Conservation (phyloP, 1,139 yeast genomes). For the Geotrichum australiense region DNA sequence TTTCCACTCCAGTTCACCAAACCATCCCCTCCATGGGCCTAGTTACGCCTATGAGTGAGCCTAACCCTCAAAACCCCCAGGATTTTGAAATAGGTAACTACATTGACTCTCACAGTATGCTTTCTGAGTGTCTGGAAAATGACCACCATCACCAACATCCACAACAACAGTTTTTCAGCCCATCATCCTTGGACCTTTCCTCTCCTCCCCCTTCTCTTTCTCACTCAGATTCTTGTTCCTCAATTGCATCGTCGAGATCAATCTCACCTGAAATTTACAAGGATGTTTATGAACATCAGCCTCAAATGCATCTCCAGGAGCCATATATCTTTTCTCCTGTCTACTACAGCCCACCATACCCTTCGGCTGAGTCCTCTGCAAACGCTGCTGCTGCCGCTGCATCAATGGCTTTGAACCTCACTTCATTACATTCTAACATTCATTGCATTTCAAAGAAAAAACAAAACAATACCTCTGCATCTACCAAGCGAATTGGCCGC, state of each 20-base stretch:
- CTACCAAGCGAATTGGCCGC: constrained; percentile 8
- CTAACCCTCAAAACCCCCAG: not conserved
- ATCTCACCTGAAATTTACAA: constrained; percentile 15
- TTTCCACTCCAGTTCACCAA: constrained; percentile 13
- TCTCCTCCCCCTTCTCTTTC: constrained; percentile 16
- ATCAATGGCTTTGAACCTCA: constrained; percentile 14
- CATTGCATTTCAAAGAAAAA: constrained; percentile 11
- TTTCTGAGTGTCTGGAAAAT: constrained; percentile 7
- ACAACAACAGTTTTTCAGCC: not conserved
- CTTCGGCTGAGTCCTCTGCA: not conserved
- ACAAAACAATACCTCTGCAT: not conserved
- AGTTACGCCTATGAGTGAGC: constrained; percentile 11
- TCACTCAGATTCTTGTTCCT: constrained; percentile 17
- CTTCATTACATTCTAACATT: constrained; percentile 8
- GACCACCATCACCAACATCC: not conserved
- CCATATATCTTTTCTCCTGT: constrained; percentile 8
- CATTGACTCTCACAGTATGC: constrained; percentile 10
- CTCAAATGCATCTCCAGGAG: constrained; percentile 5
- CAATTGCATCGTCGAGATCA: constrained; percentile 17
- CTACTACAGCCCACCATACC: constrained; percentile 6
- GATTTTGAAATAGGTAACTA: constrained; percentile 10
- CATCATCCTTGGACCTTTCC: constrained; percentile 14
- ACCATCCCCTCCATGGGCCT: constrained; percentile 11
- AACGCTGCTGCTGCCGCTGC: constrained; percentile 19
- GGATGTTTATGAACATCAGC: constrained; percentile 6